Conservation (phyloP, 192 early-diverging fungal genomes). For the Diversispora eburnea region DNA sequence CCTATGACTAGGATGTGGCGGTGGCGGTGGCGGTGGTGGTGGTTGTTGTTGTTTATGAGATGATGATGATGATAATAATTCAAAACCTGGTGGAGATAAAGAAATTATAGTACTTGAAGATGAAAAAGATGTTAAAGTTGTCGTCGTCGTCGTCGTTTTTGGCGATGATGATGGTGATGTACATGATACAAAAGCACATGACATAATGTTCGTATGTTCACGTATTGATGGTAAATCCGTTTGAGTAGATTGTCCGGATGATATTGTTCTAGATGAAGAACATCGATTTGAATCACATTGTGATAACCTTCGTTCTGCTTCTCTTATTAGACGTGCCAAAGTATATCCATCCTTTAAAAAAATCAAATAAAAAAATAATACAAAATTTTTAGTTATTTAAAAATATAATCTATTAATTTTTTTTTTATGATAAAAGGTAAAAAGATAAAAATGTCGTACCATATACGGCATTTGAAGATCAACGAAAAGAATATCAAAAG, state of each 20-base stretch:
- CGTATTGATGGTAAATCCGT: no score
- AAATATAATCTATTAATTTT: no score
- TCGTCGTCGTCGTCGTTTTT: neutral
- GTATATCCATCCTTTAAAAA: neutral
- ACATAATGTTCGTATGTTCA: neutral
- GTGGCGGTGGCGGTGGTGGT: no score
- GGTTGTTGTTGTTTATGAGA: neutral
- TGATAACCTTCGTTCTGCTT: neutral
- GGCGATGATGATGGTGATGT: neutral
- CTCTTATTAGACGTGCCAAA: neutral
- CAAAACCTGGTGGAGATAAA: neutral
- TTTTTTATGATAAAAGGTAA: no score
- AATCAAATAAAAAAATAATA: neutral
- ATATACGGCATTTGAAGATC: neutral
- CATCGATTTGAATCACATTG: neutral
- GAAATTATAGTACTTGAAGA: neutral
- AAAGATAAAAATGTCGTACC: neutral
- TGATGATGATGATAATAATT: neutral
- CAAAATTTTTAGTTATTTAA: no score
- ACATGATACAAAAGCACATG: neutral
- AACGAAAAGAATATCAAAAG: conserved; percentile 1
- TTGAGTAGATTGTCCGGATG: neutral
- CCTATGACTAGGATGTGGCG: no score
- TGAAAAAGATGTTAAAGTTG: neutral
- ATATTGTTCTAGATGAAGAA: neutral